A percentile compares a stretch with the other conserved stretches of the same genome.
Evolutionary conservation across 768 basidiomycete genomes (phyloP).

Genomic region (Lepiota subincarnata): DNA sequence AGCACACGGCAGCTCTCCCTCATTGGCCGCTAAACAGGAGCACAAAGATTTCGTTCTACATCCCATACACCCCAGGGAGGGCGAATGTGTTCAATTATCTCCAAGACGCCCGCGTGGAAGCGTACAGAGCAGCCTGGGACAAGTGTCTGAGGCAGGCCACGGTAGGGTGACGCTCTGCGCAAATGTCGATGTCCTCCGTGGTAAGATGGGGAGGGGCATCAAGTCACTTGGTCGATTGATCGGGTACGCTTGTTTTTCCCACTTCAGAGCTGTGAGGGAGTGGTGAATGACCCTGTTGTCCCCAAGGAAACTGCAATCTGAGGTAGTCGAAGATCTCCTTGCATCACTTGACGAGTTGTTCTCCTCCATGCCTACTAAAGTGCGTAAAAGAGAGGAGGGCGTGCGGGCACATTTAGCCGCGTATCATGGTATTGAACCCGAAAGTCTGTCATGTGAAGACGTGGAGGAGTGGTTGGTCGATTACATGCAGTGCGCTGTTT

Average conservation of each 20-base stretch:
- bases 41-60: constrained; percentile 10
- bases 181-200: constrained; percentile 35
- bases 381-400: too few relatives aligned
- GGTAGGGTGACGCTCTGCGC: constrained; percentile 25
- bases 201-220: constrained; percentile 37
- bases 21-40: not conserved
- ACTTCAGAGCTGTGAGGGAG: not conserved
- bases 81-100: not conserved
- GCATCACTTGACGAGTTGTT: not conserved
- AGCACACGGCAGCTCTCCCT: too few relatives aligned
- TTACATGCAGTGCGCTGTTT: constrained; percentile 11
- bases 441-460: not conserved
- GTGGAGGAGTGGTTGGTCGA: not conserved
- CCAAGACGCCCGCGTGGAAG: constrained; percentile 33
- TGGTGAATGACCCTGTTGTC: not conserved
- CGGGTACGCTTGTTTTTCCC: constrained; percentile 37
- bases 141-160: constrained; percentile 55
- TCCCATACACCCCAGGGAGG: constrained; percentile 8
- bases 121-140: constrained; percentile 55
- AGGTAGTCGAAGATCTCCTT: not conserved
- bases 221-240: constrained; percentile 43
- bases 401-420: too few relatives aligned
- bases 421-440: not conserved
- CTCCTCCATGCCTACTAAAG: not conserved
- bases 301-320: not conserved